Evolutionary conservation across 768 basidiomycete species (phyloP).

Genomic region (Megacollybia marginata): DNA sequence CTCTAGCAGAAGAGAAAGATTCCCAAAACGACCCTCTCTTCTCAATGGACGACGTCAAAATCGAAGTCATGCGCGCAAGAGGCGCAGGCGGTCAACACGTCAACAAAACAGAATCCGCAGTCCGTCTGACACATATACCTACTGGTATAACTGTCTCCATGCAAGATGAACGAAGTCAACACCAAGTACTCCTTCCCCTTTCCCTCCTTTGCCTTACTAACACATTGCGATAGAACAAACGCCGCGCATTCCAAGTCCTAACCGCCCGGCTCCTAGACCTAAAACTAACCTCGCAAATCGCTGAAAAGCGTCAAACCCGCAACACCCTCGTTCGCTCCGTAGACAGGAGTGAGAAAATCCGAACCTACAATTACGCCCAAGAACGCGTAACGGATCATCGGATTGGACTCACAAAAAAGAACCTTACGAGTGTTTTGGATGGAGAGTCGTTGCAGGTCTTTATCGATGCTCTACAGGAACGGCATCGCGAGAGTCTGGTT

Average conservation of each 20-base stretch:
- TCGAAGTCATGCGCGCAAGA: conserved; percentile 95
- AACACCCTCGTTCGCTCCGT: conserved; percentile 71
- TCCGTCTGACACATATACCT: conserved; percentile 82
- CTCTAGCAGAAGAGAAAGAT: conserved; percentile 63
- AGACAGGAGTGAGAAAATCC: conserved; percentile 89
- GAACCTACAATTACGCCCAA: conserved; percentile 94
- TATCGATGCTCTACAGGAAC: no score
- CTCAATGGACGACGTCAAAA: conserved; percentile 75
- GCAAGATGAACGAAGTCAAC: conserved; percentile 97
- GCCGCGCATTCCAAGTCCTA: conserved; percentile 90
- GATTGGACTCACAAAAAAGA: no score
- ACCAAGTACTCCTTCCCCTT: conserved; percentile 50
- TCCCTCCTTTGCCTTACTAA: neutral
- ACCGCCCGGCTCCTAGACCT: conserved; percentile 78
- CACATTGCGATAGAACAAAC: conserved; percentile 56
- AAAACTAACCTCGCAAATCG: conserved; percentile 64
- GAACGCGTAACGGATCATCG: conserved; percentile 15
- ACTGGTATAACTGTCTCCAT: conserved; percentile 94
- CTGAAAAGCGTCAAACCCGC: conserved; percentile 60
- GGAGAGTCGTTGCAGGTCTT: no score
- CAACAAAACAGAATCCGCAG: conserved; percentile 97
- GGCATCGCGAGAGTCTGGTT: no score
- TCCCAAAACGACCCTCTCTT: conserved; percentile 61
- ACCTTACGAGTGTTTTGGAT: no score
- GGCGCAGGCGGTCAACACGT: conserved; percentile 99